These are phyloP conservation scores for Aspergillus wentii DNA, from an alignment of 495 filamentous ascomycete genomes.

Conservation along the genomic window DNA sequence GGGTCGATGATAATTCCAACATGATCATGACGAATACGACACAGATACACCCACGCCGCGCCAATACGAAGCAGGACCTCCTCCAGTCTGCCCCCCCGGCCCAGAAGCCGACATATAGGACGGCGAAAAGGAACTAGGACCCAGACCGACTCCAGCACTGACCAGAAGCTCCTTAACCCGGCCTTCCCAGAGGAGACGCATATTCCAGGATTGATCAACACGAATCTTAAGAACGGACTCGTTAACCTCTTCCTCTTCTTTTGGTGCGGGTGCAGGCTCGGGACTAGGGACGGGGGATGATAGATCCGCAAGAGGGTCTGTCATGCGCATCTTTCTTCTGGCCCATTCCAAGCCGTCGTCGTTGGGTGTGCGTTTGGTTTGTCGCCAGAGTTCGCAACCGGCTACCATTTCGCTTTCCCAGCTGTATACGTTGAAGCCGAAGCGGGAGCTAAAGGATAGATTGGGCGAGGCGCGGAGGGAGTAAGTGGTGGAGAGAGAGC, in stretches of 20 bases:
- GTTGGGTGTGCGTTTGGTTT: conserved; percentile 33
- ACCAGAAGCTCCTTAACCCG: conserved; percentile 89
- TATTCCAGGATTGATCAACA: conserved; percentile 76
- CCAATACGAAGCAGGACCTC: conserved; percentile 53
- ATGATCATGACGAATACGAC: conserved; percentile 79
- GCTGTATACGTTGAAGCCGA: conserved; percentile 97
- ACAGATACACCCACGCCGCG: conserved; percentile 77
- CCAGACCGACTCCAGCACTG: conserved; percentile 76
- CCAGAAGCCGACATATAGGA: conserved; percentile 21
- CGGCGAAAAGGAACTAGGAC: conserved; percentile 40
- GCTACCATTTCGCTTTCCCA: conserved; percentile 92
- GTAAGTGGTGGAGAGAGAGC: conserved; percentile 83
- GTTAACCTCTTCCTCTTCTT: conserved; percentile 54
- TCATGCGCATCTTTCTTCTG: conserved; percentile 33
- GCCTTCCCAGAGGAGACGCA: conserved; percentile 91
- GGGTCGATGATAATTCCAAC: too few relatives aligned
- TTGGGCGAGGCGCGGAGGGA: conserved; percentile 78
- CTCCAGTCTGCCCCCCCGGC: conserved; percentile 49
- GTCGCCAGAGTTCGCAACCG: conserved; percentile 84
- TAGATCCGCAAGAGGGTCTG: conserved; percentile 20
- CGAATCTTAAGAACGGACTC: conserved; percentile 87
- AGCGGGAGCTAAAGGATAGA: conserved; percentile 78
- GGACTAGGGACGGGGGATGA: conserved; percentile 16
- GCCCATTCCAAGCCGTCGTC: conserved; percentile 44
- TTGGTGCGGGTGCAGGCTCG: conserved; percentile 11